phyloP scores from a whole-genome alignment of 1,284 basidiomycete species.

The Porodaedalea pini region DNA sequence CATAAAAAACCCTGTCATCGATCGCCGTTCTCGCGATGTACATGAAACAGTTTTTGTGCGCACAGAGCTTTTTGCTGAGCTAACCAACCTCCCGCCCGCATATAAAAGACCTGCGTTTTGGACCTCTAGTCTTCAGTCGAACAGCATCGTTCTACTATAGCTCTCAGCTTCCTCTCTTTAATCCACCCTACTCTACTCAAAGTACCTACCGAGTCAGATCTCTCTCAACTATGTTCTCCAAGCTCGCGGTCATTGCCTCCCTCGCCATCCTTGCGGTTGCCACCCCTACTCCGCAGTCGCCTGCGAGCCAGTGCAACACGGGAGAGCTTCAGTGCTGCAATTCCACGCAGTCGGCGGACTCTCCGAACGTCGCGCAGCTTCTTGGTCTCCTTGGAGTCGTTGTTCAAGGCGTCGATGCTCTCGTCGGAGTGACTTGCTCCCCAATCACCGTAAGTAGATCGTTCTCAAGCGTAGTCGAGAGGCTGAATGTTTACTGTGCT shows the following conservation, averaged over 20 bases:
- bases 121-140: neutral
- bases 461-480: neutral
- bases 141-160: neutral
- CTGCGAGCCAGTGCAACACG: conserved; percentile 10
- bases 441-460: conserved; percentile 21
- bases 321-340: conserved; percentile 18
- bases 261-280: conserved; percentile 21
- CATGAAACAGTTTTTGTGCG: too few relatives aligned
- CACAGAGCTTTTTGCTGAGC: neutral
- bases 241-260: conserved; percentile 16
- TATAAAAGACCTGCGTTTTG: neutral
- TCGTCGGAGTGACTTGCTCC: conserved; percentile 21
- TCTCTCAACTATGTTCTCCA: conserved; percentile 19
- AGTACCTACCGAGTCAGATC: neutral
- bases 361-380: neutral
- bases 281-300: conserved; percentile 4
- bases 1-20: too few relatives aligned
- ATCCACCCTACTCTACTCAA: neutral
- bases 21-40: too few relatives aligned
- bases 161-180: neutral
- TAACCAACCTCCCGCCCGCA: neutral
- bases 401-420: conserved; percentile 20
- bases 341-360: neutral
- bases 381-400: conserved; percentile 19
- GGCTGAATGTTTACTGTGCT: neutral